These are phyloP conservation scores for Aspergillus diversus DNA, from an alignment of 495 filamentous ascomycete species.

Conservation along the genomic window DNA sequence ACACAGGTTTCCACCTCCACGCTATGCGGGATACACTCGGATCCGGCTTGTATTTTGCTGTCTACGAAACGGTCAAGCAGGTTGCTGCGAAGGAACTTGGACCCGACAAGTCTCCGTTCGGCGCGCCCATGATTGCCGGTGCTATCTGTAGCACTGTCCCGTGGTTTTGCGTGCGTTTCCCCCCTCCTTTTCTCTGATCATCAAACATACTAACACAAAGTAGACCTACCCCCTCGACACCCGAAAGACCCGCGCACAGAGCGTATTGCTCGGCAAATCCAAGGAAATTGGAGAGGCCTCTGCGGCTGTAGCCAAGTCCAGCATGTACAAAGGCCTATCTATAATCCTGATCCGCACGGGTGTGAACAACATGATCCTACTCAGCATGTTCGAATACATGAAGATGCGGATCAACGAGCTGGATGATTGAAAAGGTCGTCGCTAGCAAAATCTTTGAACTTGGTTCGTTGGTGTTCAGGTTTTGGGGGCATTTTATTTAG, in stretches of 20 bases:
- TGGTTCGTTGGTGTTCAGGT: neutral
- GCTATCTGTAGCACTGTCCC: conserved; percentile 52
- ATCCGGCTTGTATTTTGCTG: conserved; percentile 87
- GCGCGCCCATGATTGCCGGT: conserved; percentile 48
- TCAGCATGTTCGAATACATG: conserved; percentile 51
- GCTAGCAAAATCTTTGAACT: neutral
- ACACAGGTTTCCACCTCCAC: conserved; percentile 84
- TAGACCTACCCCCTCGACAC: conserved; percentile 55
- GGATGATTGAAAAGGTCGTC: conserved; percentile 19
- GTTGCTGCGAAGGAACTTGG: conserved; percentile 64
- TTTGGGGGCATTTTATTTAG: conserved; percentile 12
- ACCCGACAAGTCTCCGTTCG: conserved; percentile 42
- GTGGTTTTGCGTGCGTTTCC: conserved; percentile 49
- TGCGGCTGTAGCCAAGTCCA: conserved; percentile 47
- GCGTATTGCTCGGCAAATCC: conserved; percentile 47
- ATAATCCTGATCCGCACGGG: conserved; percentile 51
- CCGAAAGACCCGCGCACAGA: conserved; percentile 54
- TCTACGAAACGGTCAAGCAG: conserved; percentile 90
- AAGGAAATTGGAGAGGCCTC: conserved; percentile 51
- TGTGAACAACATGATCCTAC: conserved; percentile 54
- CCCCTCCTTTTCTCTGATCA: neutral
- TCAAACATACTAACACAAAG: conserved; percentile 13
- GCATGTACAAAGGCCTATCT: conserved; percentile 55
- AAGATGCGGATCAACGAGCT: conserved; percentile 46
- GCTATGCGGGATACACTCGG: conserved; percentile 84